These are phyloP conservation scores for Brettanomyces nanus DNA, from an alignment of 805 yeast species.

Conservation along the genomic window DNA sequence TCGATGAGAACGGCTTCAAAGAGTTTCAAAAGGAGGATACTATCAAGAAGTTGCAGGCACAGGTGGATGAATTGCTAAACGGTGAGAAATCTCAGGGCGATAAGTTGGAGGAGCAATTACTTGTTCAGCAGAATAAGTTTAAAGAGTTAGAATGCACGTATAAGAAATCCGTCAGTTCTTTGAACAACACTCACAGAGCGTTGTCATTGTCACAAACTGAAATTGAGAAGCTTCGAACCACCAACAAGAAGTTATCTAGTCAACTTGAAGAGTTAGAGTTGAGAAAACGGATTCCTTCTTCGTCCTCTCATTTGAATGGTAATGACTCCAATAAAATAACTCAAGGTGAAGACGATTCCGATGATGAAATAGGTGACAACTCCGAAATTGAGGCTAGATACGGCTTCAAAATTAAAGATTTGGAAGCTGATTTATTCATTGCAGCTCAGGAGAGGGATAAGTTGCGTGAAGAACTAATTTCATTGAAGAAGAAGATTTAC, in stretches of 20 bases:
- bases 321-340: not conserved
- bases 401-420: conserved; percentile 68
- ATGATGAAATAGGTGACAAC: conserved; percentile 17
- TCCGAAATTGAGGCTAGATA: conserved; percentile 43
- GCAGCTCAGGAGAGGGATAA: conserved; percentile 80
- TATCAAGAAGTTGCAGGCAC: conserved; percentile 37
- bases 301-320: conserved; percentile 2
- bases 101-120: conserved; percentile 24
- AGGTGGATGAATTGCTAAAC: conserved; percentile 45
- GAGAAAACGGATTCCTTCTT: conserved; percentile 6
- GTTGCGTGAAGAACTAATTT: conserved; percentile 51
- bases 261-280: conserved; percentile 66
- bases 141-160: conserved; percentile 53
- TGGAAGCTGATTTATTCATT: conserved; percentile 77
- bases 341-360: conserved; percentile 5
- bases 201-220: conserved; percentile 68
- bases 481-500: conserved; percentile 49
- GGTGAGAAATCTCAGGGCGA: conserved; percentile 31
- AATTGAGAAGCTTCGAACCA: conserved; percentile 48
- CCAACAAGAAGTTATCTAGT: conserved; percentile 44
- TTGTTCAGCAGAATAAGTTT: conserved; percentile 16
- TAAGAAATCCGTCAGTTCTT: conserved; percentile 61
- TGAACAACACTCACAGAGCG: conserved; percentile 69
- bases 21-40: conserved; percentile 2
- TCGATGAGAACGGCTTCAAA: not conserved